phyloP scores from a whole-genome alignment of 2,329 filamentous ascomycete genomes.

The Myriosclerotinia scirpicola region DNA sequence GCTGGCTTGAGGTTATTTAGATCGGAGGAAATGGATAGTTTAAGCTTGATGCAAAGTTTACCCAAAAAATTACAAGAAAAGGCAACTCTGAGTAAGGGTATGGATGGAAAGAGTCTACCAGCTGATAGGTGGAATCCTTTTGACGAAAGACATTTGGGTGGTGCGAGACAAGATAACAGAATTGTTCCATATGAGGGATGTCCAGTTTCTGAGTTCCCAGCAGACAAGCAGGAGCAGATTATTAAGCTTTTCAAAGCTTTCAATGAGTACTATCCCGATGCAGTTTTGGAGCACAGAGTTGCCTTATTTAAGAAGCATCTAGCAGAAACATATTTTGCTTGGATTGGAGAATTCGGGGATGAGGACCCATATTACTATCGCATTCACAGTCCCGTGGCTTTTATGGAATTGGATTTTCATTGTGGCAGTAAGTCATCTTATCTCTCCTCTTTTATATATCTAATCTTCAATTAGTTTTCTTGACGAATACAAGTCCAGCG shows the following conservation, averaged over 20 bases:
- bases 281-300: slow-evolving; percentile 55
- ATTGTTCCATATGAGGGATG: slow-evolving; percentile 72
- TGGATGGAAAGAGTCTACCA: slow-evolving; percentile 41
- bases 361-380: slow-evolving; percentile 75
- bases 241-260: slow-evolving; percentile 62
- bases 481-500: slow-evolving; percentile 69
- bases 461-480: slow-evolving; percentile 54
- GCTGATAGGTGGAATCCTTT: slow-evolving; percentile 74
- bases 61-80: slow-evolving; percentile 36
- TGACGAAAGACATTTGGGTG: slow-evolving; percentile 75
- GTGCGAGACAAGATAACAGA: slow-evolving; percentile 76
- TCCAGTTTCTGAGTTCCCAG: slow-evolving; percentile 50
- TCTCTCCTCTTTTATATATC: background rate
- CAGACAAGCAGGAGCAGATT: slow-evolving; percentile 54
- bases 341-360: slow-evolving; percentile 70
- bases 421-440: slow-evolving; percentile 51
- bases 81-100: slow-evolving; percentile 39
- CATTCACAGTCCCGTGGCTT: slow-evolving; percentile 71
- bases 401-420: slow-evolving; percentile 79
- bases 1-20: slow-evolving; percentile 34
- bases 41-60: slow-evolving; percentile 39
- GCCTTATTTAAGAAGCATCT: slow-evolving; percentile 56
- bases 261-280: slow-evolving; percentile 63
- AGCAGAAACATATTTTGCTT: slow-evolving; percentile 74
- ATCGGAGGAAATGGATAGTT: slow-evolving; percentile 34